These are phyloP conservation scores for Filobasidium wieringae DNA, from an alignment of 768 basidiomycete genomes.

Conservation along the genomic window DNA sequence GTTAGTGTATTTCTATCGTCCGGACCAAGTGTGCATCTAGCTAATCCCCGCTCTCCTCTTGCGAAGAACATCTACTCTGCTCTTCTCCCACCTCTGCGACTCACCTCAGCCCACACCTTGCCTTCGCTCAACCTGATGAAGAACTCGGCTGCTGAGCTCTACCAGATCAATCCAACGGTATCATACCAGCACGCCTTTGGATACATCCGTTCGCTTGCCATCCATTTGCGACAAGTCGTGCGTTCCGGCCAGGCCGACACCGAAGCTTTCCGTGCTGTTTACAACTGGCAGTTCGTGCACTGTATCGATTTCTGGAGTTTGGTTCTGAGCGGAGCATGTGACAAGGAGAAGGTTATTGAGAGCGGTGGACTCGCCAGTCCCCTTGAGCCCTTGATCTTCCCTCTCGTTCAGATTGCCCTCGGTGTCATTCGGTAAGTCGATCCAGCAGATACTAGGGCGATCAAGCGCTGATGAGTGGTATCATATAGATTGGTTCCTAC, in stretches of 20 bases:
- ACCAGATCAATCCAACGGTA: slow-evolving; percentile 49
- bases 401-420: slow-evolving; percentile 83
- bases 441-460: background rate
- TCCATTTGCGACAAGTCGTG: slow-evolving; percentile 56
- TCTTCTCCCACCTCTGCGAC: slow-evolving; percentile 66
- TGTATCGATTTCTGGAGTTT: slow-evolving; percentile 92
- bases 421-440: slow-evolving; percentile 75
- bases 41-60: background rate
- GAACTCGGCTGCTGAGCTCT: slow-evolving; percentile 88
- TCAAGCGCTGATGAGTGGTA: background rate
- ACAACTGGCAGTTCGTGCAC: slow-evolving; percentile 98
- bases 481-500: slow-evolving; percentile 67
- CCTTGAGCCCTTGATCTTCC: slow-evolving; percentile 80
- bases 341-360: slow-evolving; percentile 47
- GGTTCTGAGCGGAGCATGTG: slow-evolving; percentile 72
- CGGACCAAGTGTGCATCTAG: background rate
- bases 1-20: slow-evolving; percentile 40
- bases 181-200: slow-evolving; percentile 87
- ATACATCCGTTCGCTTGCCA: slow-evolving; percentile 87
- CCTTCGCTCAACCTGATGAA: slow-evolving; percentile 95
- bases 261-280: slow-evolving; percentile 87
- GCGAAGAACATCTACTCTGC: slow-evolving; percentile 73
- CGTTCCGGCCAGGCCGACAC: slow-evolving; percentile 35
- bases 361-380: slow-evolving; percentile 55
- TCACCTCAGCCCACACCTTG: slow-evolving; percentile 72